Percentiles rank a stretch among this genome's conserved stretches.
These are phyloP conservation scores for Tricholomella constricta DNA, from an alignment of 768 basidiomycete genomes.

Conservation along the genomic window DNA sequence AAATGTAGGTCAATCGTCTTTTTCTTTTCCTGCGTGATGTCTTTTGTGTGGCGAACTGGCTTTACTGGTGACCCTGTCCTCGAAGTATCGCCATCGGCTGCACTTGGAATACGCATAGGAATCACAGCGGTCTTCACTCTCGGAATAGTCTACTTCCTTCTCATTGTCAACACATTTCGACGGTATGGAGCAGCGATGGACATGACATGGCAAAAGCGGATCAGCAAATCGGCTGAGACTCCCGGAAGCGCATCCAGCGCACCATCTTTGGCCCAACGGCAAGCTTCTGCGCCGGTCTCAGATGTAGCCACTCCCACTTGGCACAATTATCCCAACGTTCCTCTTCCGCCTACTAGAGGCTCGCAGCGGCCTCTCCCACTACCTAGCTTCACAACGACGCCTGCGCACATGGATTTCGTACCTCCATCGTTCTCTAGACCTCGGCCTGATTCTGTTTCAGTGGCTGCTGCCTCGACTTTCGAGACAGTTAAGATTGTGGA, in stretches of 20 bases:
- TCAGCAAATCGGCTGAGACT: no score
- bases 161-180: constrained; percentile 56
- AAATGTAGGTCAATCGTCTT: constrained; percentile 52
- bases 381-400: no score
- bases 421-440: not conserved
- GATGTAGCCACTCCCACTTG: no score
- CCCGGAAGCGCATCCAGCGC: no score
- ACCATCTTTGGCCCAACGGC: not conserved
- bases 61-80: constrained; percentile 37
- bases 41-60: constrained; percentile 65
- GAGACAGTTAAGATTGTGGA: constrained; percentile 22
- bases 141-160: constrained; percentile 51
- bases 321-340: no score
- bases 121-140: constrained; percentile 53
- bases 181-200: constrained; percentile 50
- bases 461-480: not conserved
- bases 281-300: no score
- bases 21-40: constrained; percentile 51
- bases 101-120: constrained; percentile 54
- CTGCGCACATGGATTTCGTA: no score
- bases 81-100: constrained; percentile 41
- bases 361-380: no score
- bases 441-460: not conserved
- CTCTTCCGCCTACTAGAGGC: no score
- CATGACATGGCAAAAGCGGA: constrained; percentile 17